A percentile compares a stretch with the other conserved stretches of the same genome.
Evolutionary conservation across 108 stramenopile genomes (phyloP).

Genomic region (Aurantiochytrium sp.): DNA sequence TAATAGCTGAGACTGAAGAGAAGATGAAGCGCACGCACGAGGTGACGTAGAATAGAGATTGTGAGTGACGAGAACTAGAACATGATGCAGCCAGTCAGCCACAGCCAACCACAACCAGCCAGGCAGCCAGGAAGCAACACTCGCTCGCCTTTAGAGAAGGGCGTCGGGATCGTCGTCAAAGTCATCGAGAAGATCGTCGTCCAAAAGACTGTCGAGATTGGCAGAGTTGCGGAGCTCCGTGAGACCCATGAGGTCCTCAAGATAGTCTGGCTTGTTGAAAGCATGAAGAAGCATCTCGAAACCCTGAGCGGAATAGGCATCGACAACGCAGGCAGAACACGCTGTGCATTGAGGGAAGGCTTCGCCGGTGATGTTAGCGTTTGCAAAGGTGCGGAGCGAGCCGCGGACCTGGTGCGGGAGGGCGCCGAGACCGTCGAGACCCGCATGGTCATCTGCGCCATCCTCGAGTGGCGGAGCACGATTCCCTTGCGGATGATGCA

Average conservation of each 20-base stretch:
- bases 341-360: slow-evolving; percentile 84
- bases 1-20: too few species aligned
- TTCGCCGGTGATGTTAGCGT: slow-evolving; percentile 77
- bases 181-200: background rate
- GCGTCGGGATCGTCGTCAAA: background rate
- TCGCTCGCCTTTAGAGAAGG: background rate
- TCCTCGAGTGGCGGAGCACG: slow-evolving; percentile 30
- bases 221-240: background rate
- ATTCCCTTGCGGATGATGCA: slow-evolving; percentile 74
- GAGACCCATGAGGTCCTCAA: slow-evolving; percentile 37
- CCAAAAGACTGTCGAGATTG: background rate
- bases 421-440: slow-evolving; percentile 44
- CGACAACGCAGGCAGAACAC: slow-evolving; percentile 68
- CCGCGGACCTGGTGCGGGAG: slow-evolving; percentile 89
- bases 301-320: slow-evolving; percentile 60
- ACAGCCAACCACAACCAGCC: too few species aligned
- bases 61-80: too few species aligned
- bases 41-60: too few species aligned
- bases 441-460: slow-evolving; percentile 32
- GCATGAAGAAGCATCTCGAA: slow-evolving; percentile 68
- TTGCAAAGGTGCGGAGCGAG: slow-evolving; percentile 74
- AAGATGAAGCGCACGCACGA: too few species aligned
- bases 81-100: too few species aligned
- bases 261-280: slow-evolving; percentile 60
- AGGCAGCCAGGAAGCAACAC: background rate